Evolutionary conservation across 805 yeast genomes (phyloP).

Genomic region (Grigorovia yakushimaensis): DNA sequence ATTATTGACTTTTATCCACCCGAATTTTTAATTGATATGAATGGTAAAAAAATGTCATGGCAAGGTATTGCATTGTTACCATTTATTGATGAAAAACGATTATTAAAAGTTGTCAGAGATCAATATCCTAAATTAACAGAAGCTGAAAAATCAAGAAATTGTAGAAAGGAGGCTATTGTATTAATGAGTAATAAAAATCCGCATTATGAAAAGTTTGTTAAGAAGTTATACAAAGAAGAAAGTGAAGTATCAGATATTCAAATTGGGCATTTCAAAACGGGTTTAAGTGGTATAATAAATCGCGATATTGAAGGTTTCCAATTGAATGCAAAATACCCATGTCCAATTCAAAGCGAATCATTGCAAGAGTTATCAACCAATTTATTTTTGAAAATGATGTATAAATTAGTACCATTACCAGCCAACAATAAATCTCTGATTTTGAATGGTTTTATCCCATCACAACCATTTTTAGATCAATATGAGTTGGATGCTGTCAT

Average conservation of each 20-base stretch:
- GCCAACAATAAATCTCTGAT: constrained; percentile 65
- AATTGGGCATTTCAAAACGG: constrained; percentile 42
- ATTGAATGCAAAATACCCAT: constrained; percentile 23
- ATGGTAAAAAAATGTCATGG: constrained; percentile 92
- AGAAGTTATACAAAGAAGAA: constrained; percentile 25
- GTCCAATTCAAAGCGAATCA: constrained; percentile 30
- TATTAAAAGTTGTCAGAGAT: constrained; percentile 53
- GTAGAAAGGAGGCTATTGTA: constrained; percentile 59
- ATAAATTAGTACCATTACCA: constrained; percentile 39
- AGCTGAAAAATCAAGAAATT: constrained; percentile 61
- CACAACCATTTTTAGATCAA: constrained; percentile 47
- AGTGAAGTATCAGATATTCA: constrained; percentile 19
- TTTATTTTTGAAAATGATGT: constrained; percentile 37
- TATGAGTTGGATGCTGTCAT: constrained; percentile 58
- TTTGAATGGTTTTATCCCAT: constrained; percentile 66
- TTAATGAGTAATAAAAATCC: constrained; percentile 57
- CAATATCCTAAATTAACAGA: constrained; percentile 57
- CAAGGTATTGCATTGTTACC: constrained; percentile 88
- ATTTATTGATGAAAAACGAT: constrained; percentile 75
- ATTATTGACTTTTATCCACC: constrained; percentile 88
- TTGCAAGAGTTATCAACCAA: constrained; percentile 35
- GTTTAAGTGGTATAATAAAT: constrained; percentile 49
- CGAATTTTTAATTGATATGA: constrained; percentile 85
- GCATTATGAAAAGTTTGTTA: constrained; percentile 28
- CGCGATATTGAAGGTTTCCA: constrained; percentile 28